A percentile compares a stretch with the other conserved stretches of the same genome.
Conservation (phyloP, 306 rosid species). For the Vachellia pachyceras region DNA sequence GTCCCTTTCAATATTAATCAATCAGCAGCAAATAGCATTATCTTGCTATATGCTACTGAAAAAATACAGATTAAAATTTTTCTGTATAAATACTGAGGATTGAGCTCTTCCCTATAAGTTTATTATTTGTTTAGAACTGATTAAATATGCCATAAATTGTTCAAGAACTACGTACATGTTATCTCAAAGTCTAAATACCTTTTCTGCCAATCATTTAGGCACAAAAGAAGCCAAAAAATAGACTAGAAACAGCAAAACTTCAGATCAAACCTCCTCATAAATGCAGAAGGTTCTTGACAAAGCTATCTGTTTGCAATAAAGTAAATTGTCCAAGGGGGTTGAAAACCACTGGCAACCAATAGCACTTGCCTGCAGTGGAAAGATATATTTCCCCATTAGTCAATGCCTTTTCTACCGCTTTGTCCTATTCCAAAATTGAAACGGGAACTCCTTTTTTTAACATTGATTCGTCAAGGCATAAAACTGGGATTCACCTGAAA, state of each 20-base stretch:
- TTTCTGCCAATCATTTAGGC: slow-evolving; percentile 18
- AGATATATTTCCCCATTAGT: slow-evolving; percentile 27
- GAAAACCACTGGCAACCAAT: slow-evolving; percentile 89
- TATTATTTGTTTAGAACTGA: not conserved
- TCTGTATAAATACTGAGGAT: not conserved
- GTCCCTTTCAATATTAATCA: not conserved
- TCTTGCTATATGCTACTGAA: not conserved
- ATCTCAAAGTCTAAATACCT: slow-evolving; percentile 6
- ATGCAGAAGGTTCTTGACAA: slow-evolving; percentile 87
- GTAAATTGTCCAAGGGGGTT: slow-evolving; percentile 51
- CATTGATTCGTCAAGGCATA: not conserved
- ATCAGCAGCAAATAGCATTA: not conserved
- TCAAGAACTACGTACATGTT: slow-evolving; percentile 6
- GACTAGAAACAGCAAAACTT: slow-evolving; percentile 25
- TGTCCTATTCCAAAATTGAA: not conserved
- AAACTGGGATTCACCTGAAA: not conserved
- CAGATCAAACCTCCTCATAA: slow-evolving; percentile 75
- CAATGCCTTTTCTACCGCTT: not conserved
- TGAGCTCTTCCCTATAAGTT: not conserved
- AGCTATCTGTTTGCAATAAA: slow-evolving; percentile 70
- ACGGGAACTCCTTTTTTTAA: not conserved
- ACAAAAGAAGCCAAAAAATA: slow-evolving; percentile 34
- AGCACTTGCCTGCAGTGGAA: slow-evolving; percentile 59
- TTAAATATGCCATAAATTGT: slow-evolving; percentile 13
- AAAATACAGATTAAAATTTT: not conserved